Evolutionary conservation across 495 filamentous ascomycete species (phyloP), one percentile per base, ranked within the genome.

Genomic region (Copromyces sp.): DNA sequence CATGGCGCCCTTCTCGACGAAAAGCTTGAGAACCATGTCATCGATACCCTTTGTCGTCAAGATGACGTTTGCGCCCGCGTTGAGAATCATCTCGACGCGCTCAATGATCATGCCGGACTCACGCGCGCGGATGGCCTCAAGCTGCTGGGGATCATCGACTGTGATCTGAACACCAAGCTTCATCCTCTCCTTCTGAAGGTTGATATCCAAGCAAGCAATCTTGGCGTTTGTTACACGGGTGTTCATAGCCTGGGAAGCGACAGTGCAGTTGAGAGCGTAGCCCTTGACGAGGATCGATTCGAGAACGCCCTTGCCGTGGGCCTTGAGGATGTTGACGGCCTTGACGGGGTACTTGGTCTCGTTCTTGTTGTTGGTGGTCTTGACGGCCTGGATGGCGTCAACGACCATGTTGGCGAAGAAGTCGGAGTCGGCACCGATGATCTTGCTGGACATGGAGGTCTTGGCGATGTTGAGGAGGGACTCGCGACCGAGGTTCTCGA

Each of bases 371-470:
- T 97, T 98, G 65, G 90, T 92, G 40, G 91, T 90, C 87, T 97
- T 97, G 75, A 99, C 96, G 61, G 94, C 90, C 80, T 93, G 90
- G 89, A 99, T 97, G 72, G 94, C 95, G 82, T 98, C 94, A 70
- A 98, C 96, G 32, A 92, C 92, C 90, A 99, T 92, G 83, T 94
- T 95, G 45, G 95, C 90, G 77, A 98, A 99, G 87, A 99, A 99
- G 68, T 97, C 94, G 24, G 93, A 92, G 80, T 99, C 96, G 68
- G 93, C 85, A 61, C 95, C 96, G 79, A 99, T 98, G 80, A 99
- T 93, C 84, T 99, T 99, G 86, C 92, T 95, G 53, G 94, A 97
- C 95, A 99, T 99, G 73, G 95, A 98, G 8, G 95, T 99, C 84
- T 94, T 98, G 45, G 95, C 95, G 80, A 99, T 97, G 84, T 90